A percentile compares a stretch with the other conserved stretches of the same genome.
These are phyloP conservation scores for Aegilops longissima DNA, from an alignment of 176 grass and related monocot genomes.

Conservation along the genomic window DNA sequence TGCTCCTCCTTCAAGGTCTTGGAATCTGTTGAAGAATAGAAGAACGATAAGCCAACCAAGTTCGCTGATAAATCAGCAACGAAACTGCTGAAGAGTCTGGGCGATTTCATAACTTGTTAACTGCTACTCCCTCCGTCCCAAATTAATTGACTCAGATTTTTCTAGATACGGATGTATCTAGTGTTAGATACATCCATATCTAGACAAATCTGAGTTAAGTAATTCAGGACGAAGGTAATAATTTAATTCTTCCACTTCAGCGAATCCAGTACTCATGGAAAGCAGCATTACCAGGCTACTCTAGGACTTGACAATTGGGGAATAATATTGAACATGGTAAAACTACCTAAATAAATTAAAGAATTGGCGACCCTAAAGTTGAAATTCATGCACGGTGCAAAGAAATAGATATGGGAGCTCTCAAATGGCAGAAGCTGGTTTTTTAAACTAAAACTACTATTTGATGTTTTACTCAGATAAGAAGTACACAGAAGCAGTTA, in stretches of 20 bases:
- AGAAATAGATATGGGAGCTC: background rate
- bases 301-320: background rate
- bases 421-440: background rate
- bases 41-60: background rate
- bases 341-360: background rate
- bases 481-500: background rate
- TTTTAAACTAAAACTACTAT: background rate
- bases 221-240: too few species aligned
- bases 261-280: background rate
- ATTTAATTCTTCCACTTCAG: background rate
- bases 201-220: too few species aligned
- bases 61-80: background rate
- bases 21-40: slow-evolving; percentile 55
- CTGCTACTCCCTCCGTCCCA: too few species aligned
- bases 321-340: background rate
- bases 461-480: background rate
- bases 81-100: background rate
- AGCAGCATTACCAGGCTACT: background rate
- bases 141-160: too few species aligned
- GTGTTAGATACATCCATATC: too few species aligned
- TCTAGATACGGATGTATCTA: too few species aligned
- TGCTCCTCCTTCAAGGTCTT: slow-evolving; percentile 94
- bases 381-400: background rate
- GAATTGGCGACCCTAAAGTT: background rate
- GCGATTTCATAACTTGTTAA: background rate